Base-by-base conservation (phyloP, 2,329 filamentous ascomycete species). In the Ascochyta lentis region DNA sequence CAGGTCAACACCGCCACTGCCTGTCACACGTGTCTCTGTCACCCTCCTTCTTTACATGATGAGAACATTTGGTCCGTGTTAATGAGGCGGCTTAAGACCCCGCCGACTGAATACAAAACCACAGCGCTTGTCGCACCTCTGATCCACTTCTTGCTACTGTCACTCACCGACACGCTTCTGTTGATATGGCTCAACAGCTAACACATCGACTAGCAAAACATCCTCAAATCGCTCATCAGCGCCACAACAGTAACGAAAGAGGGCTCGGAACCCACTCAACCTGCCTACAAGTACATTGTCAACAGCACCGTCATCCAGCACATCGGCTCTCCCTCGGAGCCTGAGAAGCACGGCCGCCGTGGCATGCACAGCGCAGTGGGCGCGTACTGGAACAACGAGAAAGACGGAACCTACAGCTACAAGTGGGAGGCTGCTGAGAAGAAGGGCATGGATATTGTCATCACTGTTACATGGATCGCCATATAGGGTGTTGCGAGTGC, bases 271-370 rank as follows among this genome's bases (percentile, higher is more conserved):
- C 24, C 49, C 3, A 24, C 81, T 26, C 80, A 85, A 24, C 89
- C 90, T 5, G 77, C 81, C 15, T 96, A 88, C 86, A 98, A 98
- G 79, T 98, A 94, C 80, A 91, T 92, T 67, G 92, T 96, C 80
- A 98, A 96, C 84, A 96, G 91, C 82, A 98, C 94, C 64, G 97
- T 98, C 73, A 96, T 98, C 67, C 94, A 99, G 81, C 94, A 98
- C 80, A 83, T 94, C 31, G 68, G 68, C 38, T 64, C 67, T 19
- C 68, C 71, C 33, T 67, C 69, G 4, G 77, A 74, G 75, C 73
- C 75, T 23, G 83, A 83, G 59, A 88, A 89, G 73, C 89, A 90
- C 53, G 94, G 92, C 52, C 87, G 93, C 64, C 86, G 94, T 63
- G 95, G 95, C 63, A 95, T 95, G 91, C 91, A 95, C 81, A 90